A percentile compares a stretch with the other conserved stretches of the same genome.
These are phyloP conservation scores for Melastoma candidum DNA, from an alignment of 441 rosid species.

Conservation along the genomic window DNA sequence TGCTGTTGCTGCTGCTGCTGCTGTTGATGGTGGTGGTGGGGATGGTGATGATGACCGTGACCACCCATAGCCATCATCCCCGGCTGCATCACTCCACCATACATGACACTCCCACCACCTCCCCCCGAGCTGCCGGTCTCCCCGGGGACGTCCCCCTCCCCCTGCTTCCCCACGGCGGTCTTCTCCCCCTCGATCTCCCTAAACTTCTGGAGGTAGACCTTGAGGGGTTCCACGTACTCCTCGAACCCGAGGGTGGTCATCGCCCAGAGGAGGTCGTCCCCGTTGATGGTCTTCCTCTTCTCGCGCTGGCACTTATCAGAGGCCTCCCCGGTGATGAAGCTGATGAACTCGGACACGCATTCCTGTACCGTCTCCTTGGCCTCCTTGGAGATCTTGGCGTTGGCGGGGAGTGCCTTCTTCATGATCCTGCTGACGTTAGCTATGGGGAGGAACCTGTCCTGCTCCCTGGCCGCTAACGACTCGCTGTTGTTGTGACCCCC, in stretches of 20 bases:
- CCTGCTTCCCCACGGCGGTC: conserved; percentile 13
- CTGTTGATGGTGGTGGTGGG: too few relatives aligned
- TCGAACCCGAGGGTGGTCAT: conserved; percentile 39
- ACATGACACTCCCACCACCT: conserved; percentile 18
- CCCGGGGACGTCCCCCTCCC: conserved; percentile 13
- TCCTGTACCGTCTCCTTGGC: conserved; percentile 42
- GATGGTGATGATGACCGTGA: conserved; percentile 11
- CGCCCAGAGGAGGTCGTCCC: conserved; percentile 37
- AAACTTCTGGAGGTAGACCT: conserved; percentile 28
- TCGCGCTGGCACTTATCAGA: conserved; percentile 35
- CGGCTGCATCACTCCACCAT: conserved; percentile 13
- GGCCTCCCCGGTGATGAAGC: conserved; percentile 38
- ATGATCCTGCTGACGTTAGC: conserved; percentile 40
- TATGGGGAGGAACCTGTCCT: conserved; percentile 33
- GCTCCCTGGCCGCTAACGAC: conserved; percentile 21
- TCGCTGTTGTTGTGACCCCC: conserved; percentile 22
- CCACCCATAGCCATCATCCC: conserved; percentile 31
- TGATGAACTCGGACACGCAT: conserved; percentile 41
- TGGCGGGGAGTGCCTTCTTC: conserved; percentile 36
- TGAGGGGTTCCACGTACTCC: conserved; percentile 36
- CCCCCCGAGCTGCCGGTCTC: conserved; percentile 15
- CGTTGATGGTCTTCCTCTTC: conserved; percentile 41
- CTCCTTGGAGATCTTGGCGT: conserved; percentile 39
- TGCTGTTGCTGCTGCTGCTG: too few relatives aligned
- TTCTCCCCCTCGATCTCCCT: conserved; percentile 29